Evolutionary conservation across 371 early-diverging fungal genomes (phyloP), one percentile per base, ranked within the genome.

Genomic region (Haplosporangium sp.): DNA sequence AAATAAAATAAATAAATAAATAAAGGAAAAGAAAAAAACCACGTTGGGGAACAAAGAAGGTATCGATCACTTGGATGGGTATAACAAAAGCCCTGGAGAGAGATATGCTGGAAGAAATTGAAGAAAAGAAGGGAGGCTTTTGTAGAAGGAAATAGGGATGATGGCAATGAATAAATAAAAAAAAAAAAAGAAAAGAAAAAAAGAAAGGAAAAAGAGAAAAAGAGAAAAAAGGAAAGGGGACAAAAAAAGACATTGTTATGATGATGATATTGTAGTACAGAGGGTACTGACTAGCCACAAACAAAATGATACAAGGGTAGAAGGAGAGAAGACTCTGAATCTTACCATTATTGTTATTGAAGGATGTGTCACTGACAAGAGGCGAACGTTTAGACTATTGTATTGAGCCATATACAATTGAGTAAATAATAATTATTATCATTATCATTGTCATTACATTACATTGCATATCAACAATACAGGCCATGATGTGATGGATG

Each of bases 161-260:
- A 53, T 15, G 17, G 17, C n/a, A 53, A 53, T 6, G 19, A 53
- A 53, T 4, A 53, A 9, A 34, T 27, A 19, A 39, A 11, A 73
- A 56, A 50, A 56, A 61, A 57, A 66, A 52, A 57, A 47, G 40
- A 35, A 53, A 56, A 42, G 13, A 50, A 34, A 64, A 35, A 48
- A 38, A 11, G 34, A 19, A 48, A 57, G 38, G 34, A 52, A 40
- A 66, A 63, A 66, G 52, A 55, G 13, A 45, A 35, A 67, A 39
- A 59, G 17, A 35, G 19, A 56, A 17, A 38, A 6, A 42, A 56
- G 39, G 37, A 53, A 5, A 38, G 57, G 58, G 67, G 42, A 42
- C 27, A 44, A 13, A 65, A 53, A 17, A 17, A 11, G 55, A 55
- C 4, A 64, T 35, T 48, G 15, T 45, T 34, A 42, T 40, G 58